Base-by-base conservation (phyloP, 192 early-diverging fungal genomes). In the Linnemannia schmuckeri region DNA sequence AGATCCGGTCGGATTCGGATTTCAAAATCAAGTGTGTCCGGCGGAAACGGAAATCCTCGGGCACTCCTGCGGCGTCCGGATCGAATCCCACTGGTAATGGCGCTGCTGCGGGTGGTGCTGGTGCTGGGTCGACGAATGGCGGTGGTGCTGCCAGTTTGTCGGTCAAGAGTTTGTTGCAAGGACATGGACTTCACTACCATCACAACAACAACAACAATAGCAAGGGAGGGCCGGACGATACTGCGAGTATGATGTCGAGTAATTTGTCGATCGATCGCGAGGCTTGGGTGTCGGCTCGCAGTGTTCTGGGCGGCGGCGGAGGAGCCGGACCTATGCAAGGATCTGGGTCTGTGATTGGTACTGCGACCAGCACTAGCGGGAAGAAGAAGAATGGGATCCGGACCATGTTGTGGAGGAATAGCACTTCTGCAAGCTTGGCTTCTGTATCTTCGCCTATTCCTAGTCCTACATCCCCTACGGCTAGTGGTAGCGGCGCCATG, bases 11-110 rank as follows among this genome's bases (percentile, higher is more conserved):
- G 10, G 91, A 92, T 66, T 88, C 88, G 1, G 93, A 93, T 54
- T 93, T 89, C 80, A 94, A 93, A 78, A 76, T 94, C 42, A 91
- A 91, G 81, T 93, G 92, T 63, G 84, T 89, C 3, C 81, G 93
- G 22, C 77, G 83, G 17, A 91, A 90, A 63, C 89, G 91, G 55
- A 92, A 88, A 61, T 33, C 74, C 2, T 83, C 75, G 35, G 74
- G 73, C 10, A 73, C 40, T 35, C 41, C 38, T 22, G 72, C 71
- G 10, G 54, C 55, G 12, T 17, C 44, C 13, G 76, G 38, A 41
- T 55, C 61, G 42, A 54, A 18, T 20, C 40, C 41, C 4, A 20
- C 15, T 13, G 54, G 35, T 35, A 38, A 57, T 47, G 46, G 22
- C 6, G 6, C n/a, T 40, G 46, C 30, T 12, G 70, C n/a, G n/a